Percentiles rank a stretch among this genome's conserved stretches.
These are phyloP conservation scores for Tolypocladium endophyticum DNA, from an alignment of 2,329 filamentous ascomycete species.

Conservation along the genomic window DNA sequence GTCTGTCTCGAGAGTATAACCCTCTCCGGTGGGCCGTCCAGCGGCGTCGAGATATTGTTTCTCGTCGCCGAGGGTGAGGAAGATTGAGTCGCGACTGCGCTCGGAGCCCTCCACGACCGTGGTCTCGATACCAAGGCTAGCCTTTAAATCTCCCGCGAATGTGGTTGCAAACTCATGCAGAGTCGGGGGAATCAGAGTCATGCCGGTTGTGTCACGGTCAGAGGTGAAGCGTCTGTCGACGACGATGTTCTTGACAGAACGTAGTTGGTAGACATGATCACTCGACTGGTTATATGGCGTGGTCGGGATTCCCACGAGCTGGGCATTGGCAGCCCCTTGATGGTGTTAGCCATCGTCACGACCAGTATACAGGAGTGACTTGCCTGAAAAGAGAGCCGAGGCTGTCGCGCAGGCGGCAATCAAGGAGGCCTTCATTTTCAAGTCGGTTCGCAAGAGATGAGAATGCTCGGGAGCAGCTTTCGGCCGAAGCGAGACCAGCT, in stretches of 20 bases:
- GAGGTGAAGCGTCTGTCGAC: slow-evolving; percentile 32
- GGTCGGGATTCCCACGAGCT: slow-evolving; percentile 19
- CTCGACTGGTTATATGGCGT: slow-evolving; percentile 15
- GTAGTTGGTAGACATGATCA: slow-evolving; percentile 14
- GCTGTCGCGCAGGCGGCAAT: neutral
- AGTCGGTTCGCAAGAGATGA: neutral
- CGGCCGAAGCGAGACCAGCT: neutral
- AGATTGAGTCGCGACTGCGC: slow-evolving; percentile 18
- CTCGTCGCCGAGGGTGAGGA: slow-evolving; percentile 33
- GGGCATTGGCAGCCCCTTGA: neutral
- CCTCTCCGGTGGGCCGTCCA: slow-evolving; percentile 35
- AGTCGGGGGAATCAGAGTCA: slow-evolving; percentile 41
- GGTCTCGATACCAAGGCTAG: slow-evolving; percentile 17
- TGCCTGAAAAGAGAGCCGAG: neutral
- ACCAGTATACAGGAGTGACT: neutral
- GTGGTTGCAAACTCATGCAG: slow-evolving; percentile 34
- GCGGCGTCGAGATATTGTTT: slow-evolving; percentile 31
- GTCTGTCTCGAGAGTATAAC: slow-evolving; percentile 33
- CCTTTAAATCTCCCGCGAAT: slow-evolving; percentile 27
- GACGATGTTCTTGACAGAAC: slow-evolving; percentile 23
- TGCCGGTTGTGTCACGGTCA: slow-evolving; percentile 29
- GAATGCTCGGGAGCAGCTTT: neutral
- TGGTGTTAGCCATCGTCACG: neutral
- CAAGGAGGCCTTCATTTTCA: neutral
- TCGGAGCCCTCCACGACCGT: slow-evolving; percentile 12